These are phyloP conservation scores for Talaromyces sp. DNA, from an alignment of 2,329 filamentous ascomycete genomes.

Conservation along the genomic window DNA sequence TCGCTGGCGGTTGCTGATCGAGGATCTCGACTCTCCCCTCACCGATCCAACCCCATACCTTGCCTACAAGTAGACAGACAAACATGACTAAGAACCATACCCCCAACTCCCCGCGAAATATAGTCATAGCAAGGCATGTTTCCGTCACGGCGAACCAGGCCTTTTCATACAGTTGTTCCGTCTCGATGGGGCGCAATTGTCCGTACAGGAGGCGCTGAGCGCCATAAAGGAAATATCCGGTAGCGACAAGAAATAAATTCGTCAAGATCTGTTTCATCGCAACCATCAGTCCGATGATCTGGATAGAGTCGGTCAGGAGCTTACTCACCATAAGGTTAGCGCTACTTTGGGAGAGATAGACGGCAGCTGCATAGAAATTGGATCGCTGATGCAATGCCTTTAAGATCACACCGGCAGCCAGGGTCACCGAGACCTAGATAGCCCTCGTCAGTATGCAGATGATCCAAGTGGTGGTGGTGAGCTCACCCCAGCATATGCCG, in stretches of 20 bases:
- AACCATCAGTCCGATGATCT: not conserved
- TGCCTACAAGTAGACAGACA: constrained; percentile 82
- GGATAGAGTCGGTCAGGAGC: not conserved
- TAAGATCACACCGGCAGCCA: constrained; percentile 77
- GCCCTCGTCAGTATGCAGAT: constrained; percentile 17
- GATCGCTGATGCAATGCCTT: constrained; percentile 91
- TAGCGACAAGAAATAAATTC: constrained; percentile 80
- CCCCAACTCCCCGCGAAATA: constrained; percentile 91
- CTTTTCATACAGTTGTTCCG: constrained; percentile 95
- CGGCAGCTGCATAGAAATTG: constrained; percentile 97
- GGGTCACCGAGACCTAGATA: constrained; percentile 70
- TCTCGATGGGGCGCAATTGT: constrained; percentile 83
- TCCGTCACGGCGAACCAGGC: constrained; percentile 98
- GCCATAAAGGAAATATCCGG: constrained; percentile 75
- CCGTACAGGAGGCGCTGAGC: constrained; percentile 90
- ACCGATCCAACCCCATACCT: constrained; percentile 98
- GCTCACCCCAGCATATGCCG: constrained; percentile 50
- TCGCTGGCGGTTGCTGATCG: constrained; percentile 89
- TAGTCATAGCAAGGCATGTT: constrained; percentile 96
- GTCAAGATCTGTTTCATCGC: constrained; percentile 63
- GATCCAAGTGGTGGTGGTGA: not conserved
- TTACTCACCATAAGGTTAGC: constrained; percentile 78
- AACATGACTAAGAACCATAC: constrained; percentile 97
- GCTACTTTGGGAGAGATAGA: constrained; percentile 94
- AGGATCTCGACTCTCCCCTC: constrained; percentile 90